These are phyloP conservation scores for Cercospora canescens DNA, from an alignment of 2,329 filamentous ascomycete species.

Conservation along the genomic window DNA sequence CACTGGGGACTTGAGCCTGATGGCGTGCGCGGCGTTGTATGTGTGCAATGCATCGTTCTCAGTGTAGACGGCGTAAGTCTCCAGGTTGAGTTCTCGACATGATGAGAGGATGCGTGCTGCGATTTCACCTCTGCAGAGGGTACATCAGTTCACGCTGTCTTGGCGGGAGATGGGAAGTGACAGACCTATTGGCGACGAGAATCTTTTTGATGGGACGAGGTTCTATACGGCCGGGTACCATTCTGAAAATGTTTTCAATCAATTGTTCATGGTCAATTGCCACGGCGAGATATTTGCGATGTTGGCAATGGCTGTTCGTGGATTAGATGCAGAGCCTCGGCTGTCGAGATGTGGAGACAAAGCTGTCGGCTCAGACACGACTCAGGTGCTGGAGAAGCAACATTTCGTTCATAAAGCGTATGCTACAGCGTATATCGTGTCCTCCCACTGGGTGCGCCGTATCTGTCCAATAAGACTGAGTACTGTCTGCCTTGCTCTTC, in stretches of 20 bases:
- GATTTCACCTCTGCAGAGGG: slow-evolving; percentile 58
- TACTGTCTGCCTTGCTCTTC: slow-evolving; percentile 10
- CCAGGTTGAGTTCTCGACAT: slow-evolving; percentile 58
- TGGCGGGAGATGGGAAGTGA: slow-evolving; percentile 1
- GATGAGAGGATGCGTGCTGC: slow-evolving; percentile 61
- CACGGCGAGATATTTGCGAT: neutral
- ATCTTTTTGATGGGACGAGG: slow-evolving; percentile 31
- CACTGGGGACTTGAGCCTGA: slow-evolving; percentile 52
- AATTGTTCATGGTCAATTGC: neutral
- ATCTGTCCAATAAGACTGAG: slow-evolving; percentile 3
- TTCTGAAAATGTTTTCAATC: neutral
- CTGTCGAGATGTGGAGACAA: slow-evolving; percentile 6
- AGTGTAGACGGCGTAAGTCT: slow-evolving; percentile 59
- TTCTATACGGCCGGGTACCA: slow-evolving; percentile 7
- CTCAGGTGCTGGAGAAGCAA: neutral
- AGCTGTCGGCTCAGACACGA: neutral
- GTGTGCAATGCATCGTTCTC: slow-evolving; percentile 57
- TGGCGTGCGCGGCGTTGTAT: slow-evolving; percentile 50
- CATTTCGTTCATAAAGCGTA: neutral
- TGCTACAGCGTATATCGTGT: slow-evolving; percentile 3
- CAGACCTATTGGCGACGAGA: slow-evolving; percentile 33
- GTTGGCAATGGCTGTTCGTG: neutral
- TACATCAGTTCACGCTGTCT: neutral
- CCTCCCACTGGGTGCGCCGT: neutral
- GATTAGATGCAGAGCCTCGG: slow-evolving; percentile 8